A percentile compares a stretch with the other conserved stretches of the same genome.
Evolutionary conservation across 2,329 filamentous ascomycete species (phyloP).

Genomic region (Ophiosphaerella herpotricha): DNA sequence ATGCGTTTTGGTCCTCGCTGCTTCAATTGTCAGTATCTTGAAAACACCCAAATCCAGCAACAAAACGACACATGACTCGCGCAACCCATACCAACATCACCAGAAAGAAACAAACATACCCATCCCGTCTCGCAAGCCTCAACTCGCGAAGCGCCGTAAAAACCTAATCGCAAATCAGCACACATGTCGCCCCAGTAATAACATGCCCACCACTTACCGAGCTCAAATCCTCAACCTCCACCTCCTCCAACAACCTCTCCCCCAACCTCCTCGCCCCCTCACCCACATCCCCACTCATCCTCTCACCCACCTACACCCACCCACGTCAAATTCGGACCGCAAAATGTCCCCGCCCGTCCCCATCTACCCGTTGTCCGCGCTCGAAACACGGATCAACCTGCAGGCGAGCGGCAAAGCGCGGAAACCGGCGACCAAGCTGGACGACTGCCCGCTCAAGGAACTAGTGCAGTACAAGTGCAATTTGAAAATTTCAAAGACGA

Average conservation of each 20-base stretch:
- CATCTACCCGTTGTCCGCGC: conserved; percentile 57
- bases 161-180: conserved; percentile 37
- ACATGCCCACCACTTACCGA: conserved; percentile 20
- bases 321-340: not conserved
- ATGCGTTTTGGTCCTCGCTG: not conserved
- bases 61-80: not conserved
- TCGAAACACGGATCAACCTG: conserved; percentile 58
- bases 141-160: conserved; percentile 45
- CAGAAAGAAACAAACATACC: conserved; percentile 1
- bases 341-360: conserved; percentile 62
- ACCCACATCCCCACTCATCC: conserved; percentile 21
- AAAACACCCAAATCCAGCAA: not conserved
- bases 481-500: conserved; percentile 46
- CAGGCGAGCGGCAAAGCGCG: conserved; percentile 57
- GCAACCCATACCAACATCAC: not conserved
- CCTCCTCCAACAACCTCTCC: conserved; percentile 54
- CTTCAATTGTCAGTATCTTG: conserved; percentile 1
- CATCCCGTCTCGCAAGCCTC: conserved; percentile 14
- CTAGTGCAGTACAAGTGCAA: conserved; percentile 67
- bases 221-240: conserved; percentile 37
- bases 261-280: conserved; percentile 54
- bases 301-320: conserved; percentile 5
- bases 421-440: conserved; percentile 58
- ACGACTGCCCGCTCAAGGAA: conserved; percentile 62
- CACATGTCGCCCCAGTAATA: not conserved